Base-by-base conservation (phyloP, 1,139 yeast genomes). In the Saccharomycopsis phalli region DNA sequence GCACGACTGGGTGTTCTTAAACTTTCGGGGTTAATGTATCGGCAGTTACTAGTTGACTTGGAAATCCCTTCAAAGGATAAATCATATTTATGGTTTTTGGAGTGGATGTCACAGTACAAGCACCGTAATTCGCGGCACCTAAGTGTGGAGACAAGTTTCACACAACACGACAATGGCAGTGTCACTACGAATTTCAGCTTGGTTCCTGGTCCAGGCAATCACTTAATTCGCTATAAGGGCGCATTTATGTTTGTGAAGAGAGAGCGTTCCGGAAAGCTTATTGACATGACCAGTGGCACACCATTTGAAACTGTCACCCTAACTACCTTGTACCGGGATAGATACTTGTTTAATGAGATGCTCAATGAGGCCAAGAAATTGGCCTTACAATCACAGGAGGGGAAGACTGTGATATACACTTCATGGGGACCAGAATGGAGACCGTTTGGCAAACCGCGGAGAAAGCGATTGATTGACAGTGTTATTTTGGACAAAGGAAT, bases 341-440 rank as follows among this genome's bases (percentile, higher is more conserved):
- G 93, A 23, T 60, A 62, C 37, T 61, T 91, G 32, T 82, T 91
- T 52, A 65, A 69, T 30, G 77, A 81, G n/a, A 65, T 91, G 49
- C 66, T 91, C 42, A 70, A 69, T 10, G 98, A 91, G 53, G 97
- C 98, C 5, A 87, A 88, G 52, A 62, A 68, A 34, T 61, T 84
- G 63, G 97, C 97, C 0, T 68, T 87, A 57, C 78, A 76, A 54
- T 73, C 81, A 30, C 80, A 83, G 46, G 95, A 87, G 54, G 98
- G 98, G 8, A 88, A 87, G 55, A 91, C 98, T 0, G 98, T 91
- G 7, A 66, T 91, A 4, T 91, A 74, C 60, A 86, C 95, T 2
- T 82, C 95, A 2, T 88, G 93, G 83, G 98, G 97, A 1, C 95
- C 95, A 11, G 99, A 91, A 56, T 91, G 99, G 99, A 69, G 98